Conservation (phyloP, 163 green algal genomes). For the Chloromonas sp. region DNA sequence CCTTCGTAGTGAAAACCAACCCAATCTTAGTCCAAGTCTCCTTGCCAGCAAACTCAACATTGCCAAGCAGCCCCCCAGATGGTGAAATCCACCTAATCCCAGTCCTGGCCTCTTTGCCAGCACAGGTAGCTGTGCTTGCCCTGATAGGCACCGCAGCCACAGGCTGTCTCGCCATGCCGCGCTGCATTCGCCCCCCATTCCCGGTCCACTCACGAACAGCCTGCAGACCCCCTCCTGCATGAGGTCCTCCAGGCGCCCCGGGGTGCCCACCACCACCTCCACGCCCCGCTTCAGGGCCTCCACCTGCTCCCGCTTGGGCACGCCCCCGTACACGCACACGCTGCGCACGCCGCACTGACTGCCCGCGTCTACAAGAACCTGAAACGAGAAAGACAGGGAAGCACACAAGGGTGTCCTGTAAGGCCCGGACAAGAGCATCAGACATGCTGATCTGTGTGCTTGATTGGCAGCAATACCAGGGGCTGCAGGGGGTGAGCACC, state of each 20-base stretch:
- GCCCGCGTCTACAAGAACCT: constrained; percentile 30
- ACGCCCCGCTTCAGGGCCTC: constrained; percentile 50
- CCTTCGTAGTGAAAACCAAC: not conserved
- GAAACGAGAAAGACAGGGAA: not conserved
- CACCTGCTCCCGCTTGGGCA: constrained; percentile 60
- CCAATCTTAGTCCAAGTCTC: not conserved
- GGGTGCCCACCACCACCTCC: constrained; percentile 90
- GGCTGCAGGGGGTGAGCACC: not conserved
- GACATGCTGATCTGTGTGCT: not conserved
- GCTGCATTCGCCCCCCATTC: not conserved
- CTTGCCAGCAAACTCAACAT: not conserved
- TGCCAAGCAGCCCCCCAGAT: not conserved
- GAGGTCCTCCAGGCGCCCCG: constrained; percentile 91
- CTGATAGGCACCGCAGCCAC: no score
- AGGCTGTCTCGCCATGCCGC: not conserved
- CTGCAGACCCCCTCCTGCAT: constrained; percentile 67
- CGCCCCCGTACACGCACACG: constrained; percentile 83
- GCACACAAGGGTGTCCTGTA: not conserved
- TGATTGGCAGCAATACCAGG: not conserved
- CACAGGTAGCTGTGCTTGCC: no score
- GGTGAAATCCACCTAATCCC: not conserved
- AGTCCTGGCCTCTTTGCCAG: not conserved
- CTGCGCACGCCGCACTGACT: constrained; percentile 47
- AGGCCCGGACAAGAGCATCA: not conserved
- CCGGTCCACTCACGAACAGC: constrained; percentile 40